Percentiles rank a stretch among this genome's conserved stretches.
Evolutionary conservation across 2,329 filamentous ascomycete species (phyloP).

Genomic region (Diaporthe batatas): DNA sequence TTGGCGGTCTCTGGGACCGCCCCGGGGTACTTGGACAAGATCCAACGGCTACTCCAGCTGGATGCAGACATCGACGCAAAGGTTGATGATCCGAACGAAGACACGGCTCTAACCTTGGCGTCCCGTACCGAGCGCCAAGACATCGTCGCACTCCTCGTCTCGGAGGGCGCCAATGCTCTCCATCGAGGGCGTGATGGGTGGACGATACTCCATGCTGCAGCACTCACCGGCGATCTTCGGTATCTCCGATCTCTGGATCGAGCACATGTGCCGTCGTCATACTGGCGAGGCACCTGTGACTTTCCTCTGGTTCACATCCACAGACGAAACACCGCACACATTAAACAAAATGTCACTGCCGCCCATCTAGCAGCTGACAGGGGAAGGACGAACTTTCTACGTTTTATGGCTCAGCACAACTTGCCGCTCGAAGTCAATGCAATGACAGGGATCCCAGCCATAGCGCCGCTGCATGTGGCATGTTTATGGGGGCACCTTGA

Average conservation of each 20-base stretch:
- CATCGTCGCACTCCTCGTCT: not conserved
- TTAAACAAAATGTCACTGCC: not conserved
- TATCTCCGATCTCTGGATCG: not conserved
- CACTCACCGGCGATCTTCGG: not conserved
- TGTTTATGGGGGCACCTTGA: rapidly evolving
- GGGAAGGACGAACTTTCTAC: not conserved
- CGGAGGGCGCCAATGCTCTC: not conserved
- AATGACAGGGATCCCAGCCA: rapidly evolving
- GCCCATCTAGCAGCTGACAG: not conserved
- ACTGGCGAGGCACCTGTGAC: not conserved
- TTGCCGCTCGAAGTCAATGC: not conserved
- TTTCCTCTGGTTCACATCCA: not conserved
- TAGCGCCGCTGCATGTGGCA: not conserved
- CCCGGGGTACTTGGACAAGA: not conserved
- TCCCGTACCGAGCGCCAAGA: not conserved
- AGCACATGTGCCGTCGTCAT: rapidly evolving
- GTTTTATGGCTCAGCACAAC: not conserved
- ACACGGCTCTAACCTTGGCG: not conserved
- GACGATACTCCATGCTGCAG: not conserved
- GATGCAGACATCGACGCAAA: not conserved
- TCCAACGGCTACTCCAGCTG: not conserved
- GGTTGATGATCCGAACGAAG: not conserved
- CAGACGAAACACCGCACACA: not conserved
- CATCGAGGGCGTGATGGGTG: not conserved
- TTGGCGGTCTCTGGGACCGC: not conserved